Base-by-base conservation (phyloP, 2,329 filamentous ascomycete species). In the Fusarium irregulare region DNA sequence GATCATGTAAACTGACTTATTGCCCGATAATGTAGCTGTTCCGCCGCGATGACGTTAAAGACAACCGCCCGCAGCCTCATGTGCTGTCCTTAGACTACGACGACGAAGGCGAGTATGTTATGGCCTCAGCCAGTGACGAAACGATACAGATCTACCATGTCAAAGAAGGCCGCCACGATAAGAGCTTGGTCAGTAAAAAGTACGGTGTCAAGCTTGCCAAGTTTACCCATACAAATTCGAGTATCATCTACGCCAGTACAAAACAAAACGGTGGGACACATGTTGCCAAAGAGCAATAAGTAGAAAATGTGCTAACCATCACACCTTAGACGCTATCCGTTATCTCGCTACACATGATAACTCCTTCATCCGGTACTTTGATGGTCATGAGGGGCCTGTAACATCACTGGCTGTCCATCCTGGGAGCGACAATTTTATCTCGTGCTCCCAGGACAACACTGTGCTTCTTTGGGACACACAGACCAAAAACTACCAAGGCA, bases 81-180 rank as follows among this genome's bases (percentile, higher is more conserved):
- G 89, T 98, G 64, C 92, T 96, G 11, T 98, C 95, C 3, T 88
- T 99, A 74, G 95, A 99, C 83, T 99, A 97, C 78, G 94, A 98
- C 80, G 94, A 98, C 82, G 92, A 93, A 45, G 96, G 96, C 79
- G 94, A 98, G 80, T 92, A 95, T 51, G 88, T 97, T 64, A 93
- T 99, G 81, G 93, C 94, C 0, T 93, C 94, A 8, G 93, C 94
- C 72, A 94, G 93, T 82, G 96, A 99, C 80, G 94, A 98, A 79
- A 97, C 93, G 6, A 92, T 99, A 68, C 94, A 98, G 77, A 91
- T 99, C 32, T 99, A 97, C 83, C 97, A 96, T 76, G 91, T 97
- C 68, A 93, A 92, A 76, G 94, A 97, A 71, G 96, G 96, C 7
- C 92, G 92, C 65, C 91, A 94, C 73, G 92, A 93, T 48, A 98